phyloP scores from a whole-genome alignment of 2,329 filamentous ascomycete species.

The Aspergillus jensenii region DNA sequence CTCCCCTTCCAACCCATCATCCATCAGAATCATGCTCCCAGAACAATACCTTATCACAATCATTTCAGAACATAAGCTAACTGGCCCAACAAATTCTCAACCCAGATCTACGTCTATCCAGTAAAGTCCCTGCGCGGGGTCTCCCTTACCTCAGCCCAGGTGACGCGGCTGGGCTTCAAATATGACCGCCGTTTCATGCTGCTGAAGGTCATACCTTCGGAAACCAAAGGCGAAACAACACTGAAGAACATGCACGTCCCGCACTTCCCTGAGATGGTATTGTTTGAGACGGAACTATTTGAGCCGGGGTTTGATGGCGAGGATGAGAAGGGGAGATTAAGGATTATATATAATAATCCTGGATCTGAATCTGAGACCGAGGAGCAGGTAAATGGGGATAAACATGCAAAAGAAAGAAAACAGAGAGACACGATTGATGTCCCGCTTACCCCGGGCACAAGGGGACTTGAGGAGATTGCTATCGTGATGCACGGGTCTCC shows the following conservation, averaged over 20 bases:
- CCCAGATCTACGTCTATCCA: slow-evolving; percentile 71
- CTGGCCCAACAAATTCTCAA: neutral
- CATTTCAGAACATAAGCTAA: neutral
- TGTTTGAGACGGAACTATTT: slow-evolving; percentile 63
- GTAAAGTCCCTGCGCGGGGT: slow-evolving; percentile 71
- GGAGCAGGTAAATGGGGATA: slow-evolving; percentile 25
- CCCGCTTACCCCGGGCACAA: slow-evolving; percentile 55
- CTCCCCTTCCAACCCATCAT: too few relatives aligned
- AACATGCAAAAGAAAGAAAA: neutral
- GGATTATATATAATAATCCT: neutral
- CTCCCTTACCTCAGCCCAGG: slow-evolving; percentile 51
- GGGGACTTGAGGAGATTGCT: slow-evolving; percentile 48
- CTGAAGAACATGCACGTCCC: slow-evolving; percentile 62
- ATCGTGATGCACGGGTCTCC: slow-evolving; percentile 62
- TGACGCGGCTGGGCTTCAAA: slow-evolving; percentile 62
- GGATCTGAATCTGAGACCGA: slow-evolving; percentile 18
- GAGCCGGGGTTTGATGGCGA: neutral
- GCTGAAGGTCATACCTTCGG: slow-evolving; percentile 48
- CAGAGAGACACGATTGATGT: slow-evolving; percentile 48
- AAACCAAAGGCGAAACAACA: slow-evolving; percentile 3
- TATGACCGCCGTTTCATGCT: slow-evolving; percentile 73
- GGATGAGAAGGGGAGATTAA: neutral
- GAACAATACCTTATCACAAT: neutral
- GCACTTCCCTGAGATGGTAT: slow-evolving; percentile 57
- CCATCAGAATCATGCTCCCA: neutral